Evolutionary conservation across 352 stramenopile genomes (phyloP).

Genomic region (Pythium monospermum): DNA sequence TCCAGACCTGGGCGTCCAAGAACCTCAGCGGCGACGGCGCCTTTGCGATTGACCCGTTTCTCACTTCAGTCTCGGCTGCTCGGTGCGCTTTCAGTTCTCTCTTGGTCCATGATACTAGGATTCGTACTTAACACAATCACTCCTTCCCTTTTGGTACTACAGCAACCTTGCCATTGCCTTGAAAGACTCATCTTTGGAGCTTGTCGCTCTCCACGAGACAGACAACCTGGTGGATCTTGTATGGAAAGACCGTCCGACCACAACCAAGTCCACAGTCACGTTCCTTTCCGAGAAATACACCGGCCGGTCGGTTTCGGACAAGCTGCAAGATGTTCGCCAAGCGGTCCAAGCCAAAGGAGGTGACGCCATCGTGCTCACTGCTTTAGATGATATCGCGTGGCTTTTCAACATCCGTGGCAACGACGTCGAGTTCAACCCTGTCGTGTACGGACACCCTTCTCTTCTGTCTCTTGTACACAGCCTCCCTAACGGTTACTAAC

Average conservation of each 20-base stretch:
- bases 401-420: slow-evolving; percentile 97
- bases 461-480: no score
- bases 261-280: slow-evolving; percentile 77
- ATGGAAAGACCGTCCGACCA: slow-evolving; percentile 83
- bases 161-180: slow-evolving; percentile 65
- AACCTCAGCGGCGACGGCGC: slow-evolving; percentile 52
- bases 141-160: no score
- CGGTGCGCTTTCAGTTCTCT: slow-evolving; percentile 53
- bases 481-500: no score
- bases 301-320: slow-evolving; percentile 87
- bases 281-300: slow-evolving; percentile 93
- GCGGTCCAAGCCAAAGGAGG: slow-evolving; percentile 87
- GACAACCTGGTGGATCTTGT: slow-evolving; percentile 95
- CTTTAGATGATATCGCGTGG: slow-evolving; percentile 97
- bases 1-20: slow-evolving; percentile 64
- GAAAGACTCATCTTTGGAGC: slow-evolving; percentile 61
- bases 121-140: no score
- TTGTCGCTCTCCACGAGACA: slow-evolving; percentile 68
- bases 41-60: slow-evolving; percentile 95
- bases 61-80: slow-evolving; percentile 88
- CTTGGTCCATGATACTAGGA: no score
- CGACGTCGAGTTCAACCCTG: slow-evolving; percentile 97
- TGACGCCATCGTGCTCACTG: slow-evolving; percentile 92
- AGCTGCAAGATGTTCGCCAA: slow-evolving; percentile 81
- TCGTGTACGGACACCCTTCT: slow-evolving; percentile 90